phyloP scores from a whole-genome alignment of 176 grass and related monocot genomes.

The Chloris gayana region DNA sequence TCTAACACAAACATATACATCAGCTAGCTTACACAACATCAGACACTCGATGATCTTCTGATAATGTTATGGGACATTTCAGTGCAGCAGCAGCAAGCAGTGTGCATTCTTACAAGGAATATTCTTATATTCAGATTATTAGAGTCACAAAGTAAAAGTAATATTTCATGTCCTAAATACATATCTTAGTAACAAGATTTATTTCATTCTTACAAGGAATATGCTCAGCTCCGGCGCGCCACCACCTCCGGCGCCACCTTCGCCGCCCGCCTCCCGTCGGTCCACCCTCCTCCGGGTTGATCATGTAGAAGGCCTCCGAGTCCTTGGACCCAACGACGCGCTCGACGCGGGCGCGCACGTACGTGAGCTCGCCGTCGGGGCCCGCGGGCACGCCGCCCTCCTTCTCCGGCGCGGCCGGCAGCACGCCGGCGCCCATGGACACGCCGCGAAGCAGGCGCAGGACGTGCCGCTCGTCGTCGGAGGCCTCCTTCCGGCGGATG shows the following conservation, averaged over 20 bases:
- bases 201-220: conserved; percentile 97
- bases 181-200: not conserved
- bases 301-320: conserved; percentile 97
- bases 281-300: conserved; percentile 72
- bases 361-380: conserved; percentile 83
- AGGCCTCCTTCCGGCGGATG: conserved; percentile 82
- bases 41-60: conserved; percentile 15
- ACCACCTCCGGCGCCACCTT: not conserved
- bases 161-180: not conserved
- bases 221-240: conserved; percentile 76
- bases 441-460: conserved; percentile 85
- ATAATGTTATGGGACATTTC: conserved; percentile 12
- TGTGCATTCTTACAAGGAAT: no score
- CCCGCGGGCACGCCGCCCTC: conserved; percentile 45
- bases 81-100: conserved; percentile 13
- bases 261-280: not conserved
- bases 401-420: conserved; percentile 71
- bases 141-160: not conserved
- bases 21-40: conserved; percentile 22
- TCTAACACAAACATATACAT: conserved; percentile 18
- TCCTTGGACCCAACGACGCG: conserved; percentile 93
- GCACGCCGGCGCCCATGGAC: conserved; percentile 93
- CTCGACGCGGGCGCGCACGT: conserved; percentile 91
- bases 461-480: conserved; percentile 81
- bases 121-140: conserved; percentile 5